Conservation (phyloP, 805 yeast genomes). For the Pichia occidentalis region DNA sequence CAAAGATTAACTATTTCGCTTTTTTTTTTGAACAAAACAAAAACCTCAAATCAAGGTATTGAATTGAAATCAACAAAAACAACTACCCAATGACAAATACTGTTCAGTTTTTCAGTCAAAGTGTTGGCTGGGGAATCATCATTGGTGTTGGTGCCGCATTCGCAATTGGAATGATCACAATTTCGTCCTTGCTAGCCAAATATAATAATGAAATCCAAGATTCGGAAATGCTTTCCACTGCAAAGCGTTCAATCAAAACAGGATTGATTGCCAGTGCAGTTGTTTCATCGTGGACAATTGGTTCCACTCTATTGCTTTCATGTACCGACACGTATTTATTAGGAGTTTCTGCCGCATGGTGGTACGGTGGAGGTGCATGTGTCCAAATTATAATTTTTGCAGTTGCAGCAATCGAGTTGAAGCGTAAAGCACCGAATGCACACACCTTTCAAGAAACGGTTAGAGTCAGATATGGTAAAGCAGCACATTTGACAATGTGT, state of each 20-base stretch:
- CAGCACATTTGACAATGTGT: constrained; percentile 25
- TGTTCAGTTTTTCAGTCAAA: constrained; percentile 17
- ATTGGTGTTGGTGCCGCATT: constrained; percentile 42
- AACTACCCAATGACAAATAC: constrained; percentile 1
- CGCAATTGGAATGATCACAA: constrained; percentile 33
- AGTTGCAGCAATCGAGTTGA: constrained; percentile 29
- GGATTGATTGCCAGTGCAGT: constrained; percentile 34
- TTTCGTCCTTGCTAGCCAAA: constrained; percentile 30
- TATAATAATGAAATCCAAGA: constrained; percentile 36
- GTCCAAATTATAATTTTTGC: constrained; percentile 31
- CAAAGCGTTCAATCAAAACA: constrained; percentile 32
- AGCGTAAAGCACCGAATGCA: constrained; percentile 31
- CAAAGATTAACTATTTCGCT: too few species aligned
- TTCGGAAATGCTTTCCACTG: constrained; percentile 37
- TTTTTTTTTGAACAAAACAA: too few species aligned
- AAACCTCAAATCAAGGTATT: too few species aligned
- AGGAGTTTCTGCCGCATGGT: constrained; percentile 33
- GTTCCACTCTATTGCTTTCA: constrained; percentile 27
- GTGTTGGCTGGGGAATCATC: constrained; percentile 36
- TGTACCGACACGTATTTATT: constrained; percentile 28
- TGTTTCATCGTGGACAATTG: constrained; percentile 33
- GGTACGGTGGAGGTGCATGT: constrained; percentile 32
- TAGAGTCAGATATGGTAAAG: constrained; percentile 28
- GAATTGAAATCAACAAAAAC: too few species aligned
- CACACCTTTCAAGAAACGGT: constrained; percentile 33